Evolutionary conservation across 2,329 filamentous ascomycete genomes (phyloP), one percentile per base, ranked within the genome.

Genomic region (Nemania sp.): DNA sequence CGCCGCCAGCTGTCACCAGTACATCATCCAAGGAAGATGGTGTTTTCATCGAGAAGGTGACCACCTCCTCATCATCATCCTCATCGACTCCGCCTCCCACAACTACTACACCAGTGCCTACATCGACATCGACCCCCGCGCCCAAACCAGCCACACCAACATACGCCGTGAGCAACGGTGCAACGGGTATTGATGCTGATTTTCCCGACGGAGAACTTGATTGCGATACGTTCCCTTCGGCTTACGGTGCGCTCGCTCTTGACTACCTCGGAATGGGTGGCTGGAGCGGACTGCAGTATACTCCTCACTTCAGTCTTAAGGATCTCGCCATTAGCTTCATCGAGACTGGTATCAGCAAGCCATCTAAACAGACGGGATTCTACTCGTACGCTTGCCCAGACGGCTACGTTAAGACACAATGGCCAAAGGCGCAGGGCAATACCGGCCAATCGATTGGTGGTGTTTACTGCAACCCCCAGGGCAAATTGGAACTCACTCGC

Each of bases 331-430:
- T 96, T 72, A 80, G 78, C 73, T 83, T 84, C 62, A 91, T 93
- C 63, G 80, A 84, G 53, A 87, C 87, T 42, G 86, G 83, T 25
- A 76, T 87, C 48, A 79, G 79, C 17, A 77, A 85, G 15, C 76
- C 76, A 62, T 94, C 91, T 15, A 50, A 62, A 78, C 74, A 70
- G 9, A 70, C 80, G 10, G 88, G 87, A 50, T 92, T 93, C 82
- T 97, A 94, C 83, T 96, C 93, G 1, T 98, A 98, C 72, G 88
- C 91, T 58, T 99, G 95, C 81, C 90, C 91, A n/a, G 78, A 87
- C 29, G 94, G 94, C 47, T 96, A 95, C 77, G 87, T 95, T 76
- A 97, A 97, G 85, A 84, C 89, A 2, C 94, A 98, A 74, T 98
- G 92, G 90, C 92, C 95, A 48, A 68, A 68, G 1, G 81, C 83